Conservation (phyloP, 441 rosid genomes). For the Eruca vesicaria region DNA sequence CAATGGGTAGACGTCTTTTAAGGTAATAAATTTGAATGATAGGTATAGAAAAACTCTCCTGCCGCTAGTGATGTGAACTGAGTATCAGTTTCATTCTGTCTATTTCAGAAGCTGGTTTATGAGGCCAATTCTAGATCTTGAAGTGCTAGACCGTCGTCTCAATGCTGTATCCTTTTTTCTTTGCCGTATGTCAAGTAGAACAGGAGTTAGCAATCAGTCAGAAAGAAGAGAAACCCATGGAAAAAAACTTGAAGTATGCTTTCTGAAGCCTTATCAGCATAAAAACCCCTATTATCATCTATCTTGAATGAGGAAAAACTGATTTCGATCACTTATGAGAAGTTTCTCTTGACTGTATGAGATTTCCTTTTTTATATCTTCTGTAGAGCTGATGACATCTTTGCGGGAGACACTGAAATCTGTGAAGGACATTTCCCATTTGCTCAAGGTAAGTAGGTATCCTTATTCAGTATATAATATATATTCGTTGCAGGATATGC, state of each 20-base stretch:
- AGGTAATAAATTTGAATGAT: conserved; percentile 49
- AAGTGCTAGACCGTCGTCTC: conserved; percentile 74
- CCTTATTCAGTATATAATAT: conserved; percentile 3
- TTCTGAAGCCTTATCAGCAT: conserved; percentile 12
- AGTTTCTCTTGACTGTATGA: conserved; percentile 49
- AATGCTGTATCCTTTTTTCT: conserved; percentile 80
- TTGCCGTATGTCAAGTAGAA: conserved; percentile 16
- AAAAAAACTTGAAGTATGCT: conserved; percentile 4
- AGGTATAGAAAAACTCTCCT: conserved; percentile 20
- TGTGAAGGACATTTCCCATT: conserved; percentile 76
- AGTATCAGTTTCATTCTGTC: conserved; percentile 28
- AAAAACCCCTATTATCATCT: neutral
- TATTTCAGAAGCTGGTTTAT: conserved; percentile 88
- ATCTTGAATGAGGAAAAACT: neutral
- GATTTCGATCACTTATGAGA: neutral
- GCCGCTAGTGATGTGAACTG: neutral
- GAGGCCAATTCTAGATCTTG: conserved; percentile 88
- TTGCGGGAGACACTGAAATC: conserved; percentile 83
- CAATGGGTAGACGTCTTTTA: conserved; percentile 86
- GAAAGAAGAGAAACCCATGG: conserved; percentile 4
- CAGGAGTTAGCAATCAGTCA: conserved; percentile 17
- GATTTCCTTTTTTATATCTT: conserved; percentile 84
- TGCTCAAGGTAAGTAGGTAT: conserved; percentile 64
- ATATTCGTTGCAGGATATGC: neutral
- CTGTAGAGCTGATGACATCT: conserved; percentile 80